Evolutionary conservation across 169 alveolate genomes (phyloP).

Genomic region (Plasmodium gaboni): DNA sequence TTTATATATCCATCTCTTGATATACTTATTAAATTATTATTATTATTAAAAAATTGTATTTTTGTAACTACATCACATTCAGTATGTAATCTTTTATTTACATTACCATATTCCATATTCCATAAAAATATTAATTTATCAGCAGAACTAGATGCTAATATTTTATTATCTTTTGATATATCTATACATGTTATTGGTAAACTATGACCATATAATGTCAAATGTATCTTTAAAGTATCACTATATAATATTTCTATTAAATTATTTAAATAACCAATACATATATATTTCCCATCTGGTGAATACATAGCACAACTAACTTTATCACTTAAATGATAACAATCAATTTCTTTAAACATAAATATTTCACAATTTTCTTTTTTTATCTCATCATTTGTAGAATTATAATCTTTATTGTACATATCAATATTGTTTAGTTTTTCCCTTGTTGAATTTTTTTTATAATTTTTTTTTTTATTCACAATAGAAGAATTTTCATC

Average conservation of each 20-base stretch:
- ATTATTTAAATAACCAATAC: slow-evolving; percentile 87
- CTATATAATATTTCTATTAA: slow-evolving; percentile 86
- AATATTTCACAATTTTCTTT: background rate
- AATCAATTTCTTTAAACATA: slow-evolving; percentile 54
- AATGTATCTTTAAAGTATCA: slow-evolving; percentile 86
- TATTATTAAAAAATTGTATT: slow-evolving; percentile 63
- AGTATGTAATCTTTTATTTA: slow-evolving; percentile 81
- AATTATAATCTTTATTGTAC: background rate
- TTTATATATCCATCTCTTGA: slow-evolving; percentile 85
- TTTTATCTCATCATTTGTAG: background rate
- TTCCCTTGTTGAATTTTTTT: background rate
- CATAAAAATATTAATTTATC: slow-evolving; percentile 90
- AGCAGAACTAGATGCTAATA: slow-evolving; percentile 88
- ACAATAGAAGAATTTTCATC: background rate
- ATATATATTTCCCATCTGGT: slow-evolving; percentile 82
- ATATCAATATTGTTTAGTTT: background rate
- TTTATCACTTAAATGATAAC: slow-evolving; percentile 64
- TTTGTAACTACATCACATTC: slow-evolving; percentile 75
- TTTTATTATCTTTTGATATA: slow-evolving; percentile 85
- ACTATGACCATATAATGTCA: slow-evolving; percentile 91
- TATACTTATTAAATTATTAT: slow-evolving; percentile 78
- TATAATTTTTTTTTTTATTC: background rate
- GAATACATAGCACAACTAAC: slow-evolving; percentile 81
- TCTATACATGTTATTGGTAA: slow-evolving; percentile 89
- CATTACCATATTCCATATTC: slow-evolving; percentile 92